Percentiles rank a stretch among this genome's conserved stretches.
Evolutionary conservation across 257 asterid species (phyloP).

Genomic region (Agastache rugosa): DNA sequence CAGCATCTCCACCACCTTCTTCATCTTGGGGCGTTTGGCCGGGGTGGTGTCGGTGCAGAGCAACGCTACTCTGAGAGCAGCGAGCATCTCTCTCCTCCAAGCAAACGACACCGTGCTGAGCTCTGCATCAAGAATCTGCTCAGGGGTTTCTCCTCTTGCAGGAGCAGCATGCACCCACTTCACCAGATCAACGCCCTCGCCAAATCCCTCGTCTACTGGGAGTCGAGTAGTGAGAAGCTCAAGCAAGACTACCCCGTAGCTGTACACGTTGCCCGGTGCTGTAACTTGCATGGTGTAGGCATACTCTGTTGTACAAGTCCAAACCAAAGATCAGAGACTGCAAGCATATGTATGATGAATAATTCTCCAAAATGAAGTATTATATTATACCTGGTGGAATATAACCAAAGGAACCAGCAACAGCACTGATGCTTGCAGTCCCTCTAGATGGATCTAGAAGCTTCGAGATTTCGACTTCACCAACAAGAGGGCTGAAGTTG

Average conservation of each 20-base stretch:
- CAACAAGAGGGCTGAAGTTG: constrained; percentile 67
- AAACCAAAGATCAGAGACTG: background rate
- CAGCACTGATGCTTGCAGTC: constrained; percentile 96
- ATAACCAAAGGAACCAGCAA: constrained; percentile 98
- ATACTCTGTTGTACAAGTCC: constrained; percentile 59
- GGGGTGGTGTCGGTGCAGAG: constrained; percentile 81
- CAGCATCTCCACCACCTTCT: constrained; percentile 87
- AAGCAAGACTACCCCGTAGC: constrained; percentile 91
- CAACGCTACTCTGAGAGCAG: constrained; percentile 79
- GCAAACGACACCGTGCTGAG: constrained; percentile 88
- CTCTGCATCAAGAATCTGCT: constrained; percentile 89
- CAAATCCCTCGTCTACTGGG: constrained; percentile 91
- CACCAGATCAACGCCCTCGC: constrained; percentile 93
- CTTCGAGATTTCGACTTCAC: constrained; percentile 93
- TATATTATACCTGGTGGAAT: constrained; percentile 88
- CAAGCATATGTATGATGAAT: background rate
- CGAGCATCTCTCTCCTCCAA: constrained; percentile 96
- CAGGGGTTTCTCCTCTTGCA: constrained; percentile 90
- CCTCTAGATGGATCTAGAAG: constrained; percentile 96
- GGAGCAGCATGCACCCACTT: constrained; percentile 96
- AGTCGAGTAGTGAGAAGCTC: constrained; percentile 83
- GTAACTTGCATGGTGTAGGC: constrained; percentile 99
- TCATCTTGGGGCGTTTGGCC: constrained; percentile 88
- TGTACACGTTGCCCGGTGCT: constrained; percentile 95
- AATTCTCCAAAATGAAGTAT: background rate